Base-by-base conservation (phyloP, 768 basidiomycete species). In the Lactarius psammicola region DNA sequence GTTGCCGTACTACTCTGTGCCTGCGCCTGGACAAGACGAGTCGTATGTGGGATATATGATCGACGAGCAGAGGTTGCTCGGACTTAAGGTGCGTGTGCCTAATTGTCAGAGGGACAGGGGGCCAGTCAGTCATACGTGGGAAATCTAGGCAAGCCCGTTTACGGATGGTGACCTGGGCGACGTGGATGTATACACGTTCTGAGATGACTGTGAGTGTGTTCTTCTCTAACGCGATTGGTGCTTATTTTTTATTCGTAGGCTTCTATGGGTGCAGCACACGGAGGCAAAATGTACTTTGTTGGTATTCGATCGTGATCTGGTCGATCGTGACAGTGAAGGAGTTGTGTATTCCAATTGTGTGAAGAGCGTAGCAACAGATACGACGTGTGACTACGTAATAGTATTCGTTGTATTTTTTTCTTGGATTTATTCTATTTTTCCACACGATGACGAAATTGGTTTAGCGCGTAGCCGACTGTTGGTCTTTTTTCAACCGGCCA, bases 51-150 rank as follows among this genome's bases (percentile, higher is more conserved):
- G 78, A 7, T 63, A 78, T 59, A 79, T 79, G 78, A 74, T 79
- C 30, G 79, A 80, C 58, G 78, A 79, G 33, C 77, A 75, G 51
- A 70, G 79, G 59, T 33, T 79, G 51, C 68, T 80, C 33, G 77
- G 77, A 33, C 40, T 80, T 28, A 75, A 74, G 72, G 79, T 79
- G 58, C 31, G 67, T 64, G 23, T 26, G 1, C 34, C n/a, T 4
- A n/a, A n/a, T 38, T 42, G 34, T 53, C 13, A 13, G 4, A 9
- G 13, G 8, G 49, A 7, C 28, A 38, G 23, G 59, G 30, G n/a
- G n/a, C n/a, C n/a, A n/a, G n/a, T 11, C 17, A 10, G 18, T 30
- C 17, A 11, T n/a, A 23, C 42, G n/a, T 44, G n/a, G 7, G 51
- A 28, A n/a, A 2, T 60, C 13, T 49, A 72, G 74, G 71, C 70